Evolutionary conservation across 768 basidiomycete genomes (phyloP).

Genomic region (Amanita brunnescens): DNA sequence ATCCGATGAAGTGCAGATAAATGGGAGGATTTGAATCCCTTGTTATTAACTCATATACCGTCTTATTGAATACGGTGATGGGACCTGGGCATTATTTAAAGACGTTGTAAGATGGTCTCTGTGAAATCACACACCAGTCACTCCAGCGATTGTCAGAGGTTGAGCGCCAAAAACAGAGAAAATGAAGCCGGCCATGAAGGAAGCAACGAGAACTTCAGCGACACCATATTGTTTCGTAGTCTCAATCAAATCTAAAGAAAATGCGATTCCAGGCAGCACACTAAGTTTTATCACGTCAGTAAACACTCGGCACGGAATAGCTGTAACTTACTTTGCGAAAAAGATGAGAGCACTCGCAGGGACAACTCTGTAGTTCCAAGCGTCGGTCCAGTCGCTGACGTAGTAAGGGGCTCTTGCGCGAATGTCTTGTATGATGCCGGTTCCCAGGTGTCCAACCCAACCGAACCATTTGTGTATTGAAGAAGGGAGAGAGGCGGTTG

Average conservation of each 20-base stretch:
- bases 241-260: constrained; percentile 87
- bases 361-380: constrained; percentile 85
- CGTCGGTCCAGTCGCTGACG: constrained; percentile 81
- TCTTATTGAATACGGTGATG: constrained; percentile 90
- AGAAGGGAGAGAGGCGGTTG: constrained; percentile 7
- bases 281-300: constrained; percentile 23
- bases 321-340: constrained; percentile 63
- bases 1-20: constrained; percentile 84
- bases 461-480: constrained; percentile 8
- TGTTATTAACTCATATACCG: constrained; percentile 69
- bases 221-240: constrained; percentile 88
- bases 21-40: constrained; percentile 49
- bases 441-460: constrained; percentile 31
- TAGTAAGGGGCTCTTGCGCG: constrained; percentile 72
- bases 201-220: constrained; percentile 71
- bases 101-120: background rate
- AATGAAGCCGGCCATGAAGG: constrained; percentile 85
- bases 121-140: constrained; percentile 48
- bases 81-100: constrained; percentile 42
- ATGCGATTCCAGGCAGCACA: constrained; percentile 86
- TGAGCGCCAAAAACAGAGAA: constrained; percentile 87
- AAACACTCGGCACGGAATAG: background rate
- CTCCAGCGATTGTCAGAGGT: constrained; percentile 86
- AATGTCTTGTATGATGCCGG: constrained; percentile 68
- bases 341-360: constrained; percentile 83